Evolutionary conservation across 108 stramenopile species (phyloP), one percentile per base, ranked within the genome.

Genomic region (Asterionellopsis glacialis): DNA sequence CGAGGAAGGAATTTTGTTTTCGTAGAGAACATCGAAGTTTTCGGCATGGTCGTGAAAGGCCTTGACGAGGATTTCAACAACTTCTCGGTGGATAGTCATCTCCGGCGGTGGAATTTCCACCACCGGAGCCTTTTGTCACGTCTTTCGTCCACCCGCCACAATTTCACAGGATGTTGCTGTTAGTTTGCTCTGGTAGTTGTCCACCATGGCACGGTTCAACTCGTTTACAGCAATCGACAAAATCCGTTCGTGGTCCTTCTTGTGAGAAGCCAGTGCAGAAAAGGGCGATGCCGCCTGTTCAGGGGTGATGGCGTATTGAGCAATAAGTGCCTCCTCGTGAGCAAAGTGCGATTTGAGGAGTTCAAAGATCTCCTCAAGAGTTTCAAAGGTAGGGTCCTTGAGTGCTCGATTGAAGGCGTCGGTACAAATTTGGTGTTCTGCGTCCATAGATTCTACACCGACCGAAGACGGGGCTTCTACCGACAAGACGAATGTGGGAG

Each of bases 391-490:
- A 11, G 59, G 67, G 4, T 11, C 57, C 0, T 11, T 16, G n/a
- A 68, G 55, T 25, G 68, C 33, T 11, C 45, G 42, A 0, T 67
- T 45, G 0, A 75, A 55, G 38, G 68, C 75, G 15, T 61, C 55
- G 42, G 67, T 57, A 41, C 79, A 80, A 2, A 45, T 24, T 49
- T 68, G 54, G 42, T 80, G 79, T 65, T 80, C 79, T 0, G 61
- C 50, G 50, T 76, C 79, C 79, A 80, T 73, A 19, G 55, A 59
- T 12, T 51, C 49, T 38, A 76, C 59, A 22, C 79, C 79, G 38
- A 80, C 79, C 11, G 72, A 73, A n/a, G n/a, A n/a, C n/a, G n/a
- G n/a, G n/a, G n/a, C n/a, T n/a, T n/a, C n/a, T n/a, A n/a, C n/a
- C n/a, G n/a, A n/a, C n/a, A n/a, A n/a, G n/a, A n/a, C n/a, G n/a